Evolutionary conservation across 345 rosid species (phyloP).

Genomic region (Geranium brycei): DNA sequence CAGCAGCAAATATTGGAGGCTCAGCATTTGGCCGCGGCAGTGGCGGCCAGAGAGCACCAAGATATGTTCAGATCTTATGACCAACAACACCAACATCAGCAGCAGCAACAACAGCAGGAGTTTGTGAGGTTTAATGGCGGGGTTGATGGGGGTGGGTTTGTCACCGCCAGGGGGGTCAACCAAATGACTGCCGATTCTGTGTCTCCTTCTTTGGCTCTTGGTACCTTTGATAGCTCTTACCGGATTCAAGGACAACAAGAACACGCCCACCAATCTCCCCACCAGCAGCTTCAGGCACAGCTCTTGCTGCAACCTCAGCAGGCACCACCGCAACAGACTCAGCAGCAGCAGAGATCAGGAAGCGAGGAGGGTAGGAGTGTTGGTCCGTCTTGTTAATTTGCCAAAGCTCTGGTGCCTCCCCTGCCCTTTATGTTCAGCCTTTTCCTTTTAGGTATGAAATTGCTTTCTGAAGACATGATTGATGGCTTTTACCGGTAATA

Average conservation of each 20-base stretch:
- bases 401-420: background rate
- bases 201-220: too few relatives aligned
- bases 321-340: constrained; percentile 20
- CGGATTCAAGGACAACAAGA: constrained; percentile 31
- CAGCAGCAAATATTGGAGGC: constrained; percentile 45
- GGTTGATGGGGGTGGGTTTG: constrained; percentile 24
- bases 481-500: too few relatives aligned
- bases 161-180: constrained; percentile 29
- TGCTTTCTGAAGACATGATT: background rate
- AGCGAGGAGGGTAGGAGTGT: constrained; percentile 35
- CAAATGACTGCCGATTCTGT: constrained; percentile 11
- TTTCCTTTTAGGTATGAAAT: constrained; percentile 18
- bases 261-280: constrained; percentile 21
- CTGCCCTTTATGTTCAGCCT: background rate
- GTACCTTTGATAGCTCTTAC: constrained; percentile 16
- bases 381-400: constrained; percentile 29
- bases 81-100: constrained; percentile 21
- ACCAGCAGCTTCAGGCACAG: constrained; percentile 35
- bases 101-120: constrained; percentile 28
- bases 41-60: constrained; percentile 47
- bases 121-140: constrained; percentile 27
- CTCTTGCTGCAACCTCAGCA: constrained; percentile 43
- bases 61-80: constrained; percentile 45
- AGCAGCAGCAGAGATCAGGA: constrained; percentile 36
- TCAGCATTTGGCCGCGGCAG: constrained; percentile 47